Evolutionary conservation across 2,329 filamentous ascomycete genomes (phyloP), one percentile per base, ranked within the genome.

Genomic region (Thielaviopsis musarum): DNA sequence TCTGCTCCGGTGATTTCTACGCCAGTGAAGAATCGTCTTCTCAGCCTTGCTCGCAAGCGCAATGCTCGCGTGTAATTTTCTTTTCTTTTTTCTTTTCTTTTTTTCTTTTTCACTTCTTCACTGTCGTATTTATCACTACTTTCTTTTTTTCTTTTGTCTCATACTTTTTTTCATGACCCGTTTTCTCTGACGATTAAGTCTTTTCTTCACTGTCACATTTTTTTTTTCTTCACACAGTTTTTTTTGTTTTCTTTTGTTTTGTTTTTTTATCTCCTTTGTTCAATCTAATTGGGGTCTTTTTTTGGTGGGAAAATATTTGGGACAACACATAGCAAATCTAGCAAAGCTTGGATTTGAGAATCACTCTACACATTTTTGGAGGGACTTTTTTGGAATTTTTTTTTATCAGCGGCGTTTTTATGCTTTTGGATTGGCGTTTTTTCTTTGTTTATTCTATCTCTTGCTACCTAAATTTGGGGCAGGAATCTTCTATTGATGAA

Each of bases 11-110:
- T 61, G 12, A 60, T 64, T 12, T 38, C 62, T n/a, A 62, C 58
- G 41, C 52, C 63, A 49, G 61, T 63, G 61, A 65, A 56, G 53
- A 61, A 52, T n/a, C 45, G 60, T 10, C 41, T 61, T 38, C 49
- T 61, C 30, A 59, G 53, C 30, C 54, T 61, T 53, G 57, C 60
- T 34, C 60, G 60, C 48, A 56, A 59, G 48, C 56, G 60, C 30
- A 54, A 48, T 24, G 57, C 54, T 30, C 54, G 60, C 34, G 51
- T 57, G 19, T 62, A 57, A 38, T 19, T n/a, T 52, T 21, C 12
- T 52, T 15, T 19, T 21, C n/a, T 52, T 26, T 15, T 52, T 13
- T 21, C 24, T 26, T 22, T 24, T 2, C 17, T 26, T 24, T 17
- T 52, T 52, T 24, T 13, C 13, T 4, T 24, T 13, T 52, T 26